Evolutionary conservation across 1,139 yeast species (phyloP).

Genomic region (Geotrichum klebahnii): DNA sequence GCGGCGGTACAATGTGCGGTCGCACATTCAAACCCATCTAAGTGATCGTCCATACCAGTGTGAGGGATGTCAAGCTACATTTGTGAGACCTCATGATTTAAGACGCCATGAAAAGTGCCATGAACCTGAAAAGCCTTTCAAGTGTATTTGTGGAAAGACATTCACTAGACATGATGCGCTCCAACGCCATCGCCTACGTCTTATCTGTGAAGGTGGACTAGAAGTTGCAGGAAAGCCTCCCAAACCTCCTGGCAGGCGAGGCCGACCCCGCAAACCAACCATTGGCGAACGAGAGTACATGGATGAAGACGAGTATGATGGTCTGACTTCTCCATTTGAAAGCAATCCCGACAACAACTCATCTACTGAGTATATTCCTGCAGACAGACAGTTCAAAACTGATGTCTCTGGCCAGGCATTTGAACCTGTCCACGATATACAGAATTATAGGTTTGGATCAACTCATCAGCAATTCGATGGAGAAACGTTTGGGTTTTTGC

Average conservation of each 20-base stretch:
- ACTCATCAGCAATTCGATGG: no score
- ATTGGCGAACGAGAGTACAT: background rate
- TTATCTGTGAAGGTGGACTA: slow-evolving; percentile 72
- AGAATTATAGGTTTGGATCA: no score
- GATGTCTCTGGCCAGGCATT: background rate
- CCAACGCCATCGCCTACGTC: slow-evolving; percentile 71
- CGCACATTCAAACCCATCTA: slow-evolving; percentile 94
- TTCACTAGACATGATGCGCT: slow-evolving; percentile 88
- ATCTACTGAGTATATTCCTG: background rate
- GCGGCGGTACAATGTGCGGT: slow-evolving; percentile 87
- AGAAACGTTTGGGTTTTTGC: no score
- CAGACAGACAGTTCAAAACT: slow-evolving; percentile 2
- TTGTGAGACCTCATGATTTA: slow-evolving; percentile 89
- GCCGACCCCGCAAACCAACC: slow-evolving; percentile 29
- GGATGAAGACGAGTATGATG: slow-evolving; percentile 4
- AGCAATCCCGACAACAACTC: background rate
- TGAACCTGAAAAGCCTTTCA: slow-evolving; percentile 59
- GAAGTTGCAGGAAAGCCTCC: slow-evolving; percentile 40
- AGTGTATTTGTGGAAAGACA: slow-evolving; percentile 88
- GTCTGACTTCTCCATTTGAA: background rate
- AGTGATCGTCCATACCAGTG: slow-evolving; percentile 85
- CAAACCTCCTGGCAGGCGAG: slow-evolving; percentile 34
- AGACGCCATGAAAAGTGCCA: slow-evolving; percentile 89
- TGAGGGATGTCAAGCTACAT: slow-evolving; percentile 55
- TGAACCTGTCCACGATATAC: no score